Evolutionary conservation across 2,329 filamentous ascomycete genomes (phyloP).

Genomic region (Botrytis sinoallii): DNA sequence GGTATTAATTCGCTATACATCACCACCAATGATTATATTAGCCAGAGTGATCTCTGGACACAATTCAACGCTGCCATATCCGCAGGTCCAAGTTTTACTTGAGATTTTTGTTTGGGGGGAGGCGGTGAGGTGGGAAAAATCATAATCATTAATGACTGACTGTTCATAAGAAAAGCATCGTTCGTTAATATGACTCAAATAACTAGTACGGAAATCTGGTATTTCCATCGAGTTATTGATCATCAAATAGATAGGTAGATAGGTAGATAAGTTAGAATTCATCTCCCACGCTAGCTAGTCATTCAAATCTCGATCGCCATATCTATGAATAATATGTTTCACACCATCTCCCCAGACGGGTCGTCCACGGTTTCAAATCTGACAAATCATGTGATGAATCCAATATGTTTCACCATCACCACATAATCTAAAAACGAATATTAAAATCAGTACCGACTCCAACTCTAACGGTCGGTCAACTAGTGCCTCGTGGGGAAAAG

Average conservation of each 20-base stretch:
- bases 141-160: neutral
- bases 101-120: neutral
- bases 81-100: no score
- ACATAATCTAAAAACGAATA: neutral
- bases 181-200: neutral
- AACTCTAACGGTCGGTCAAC: neutral
- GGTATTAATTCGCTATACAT: neutral
- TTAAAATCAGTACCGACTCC: neutral
- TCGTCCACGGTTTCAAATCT: neutral
- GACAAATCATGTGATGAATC: neutral
- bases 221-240: neutral
- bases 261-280: neutral
- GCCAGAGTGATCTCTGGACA: neutral
- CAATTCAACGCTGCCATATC: neutral
- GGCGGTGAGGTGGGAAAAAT: neutral
- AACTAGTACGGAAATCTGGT: neutral
- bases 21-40: neutral
- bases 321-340: neutral
- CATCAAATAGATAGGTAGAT: neutral
- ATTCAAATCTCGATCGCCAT: neutral
- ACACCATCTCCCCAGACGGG: neutral
- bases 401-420: neutral
- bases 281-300: neutral
- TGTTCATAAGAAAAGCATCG: neutral
- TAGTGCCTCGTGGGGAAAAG: neutral